phyloP scores from a whole-genome alignment of 345 rosid species.

The Linum usitatissimum region DNA sequence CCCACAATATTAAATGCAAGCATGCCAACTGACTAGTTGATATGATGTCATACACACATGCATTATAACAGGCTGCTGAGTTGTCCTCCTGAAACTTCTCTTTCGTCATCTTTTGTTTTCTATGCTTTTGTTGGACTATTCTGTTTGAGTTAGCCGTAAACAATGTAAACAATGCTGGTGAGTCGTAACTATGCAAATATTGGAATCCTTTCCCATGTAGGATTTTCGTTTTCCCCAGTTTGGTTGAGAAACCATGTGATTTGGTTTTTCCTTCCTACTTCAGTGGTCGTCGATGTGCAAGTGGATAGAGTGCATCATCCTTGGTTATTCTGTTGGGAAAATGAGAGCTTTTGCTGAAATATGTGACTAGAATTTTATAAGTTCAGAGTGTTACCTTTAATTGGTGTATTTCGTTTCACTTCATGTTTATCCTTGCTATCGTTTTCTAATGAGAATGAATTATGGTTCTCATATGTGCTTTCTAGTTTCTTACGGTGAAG shows the following conservation, averaged over 20 bases:
- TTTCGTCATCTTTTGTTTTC: background rate
- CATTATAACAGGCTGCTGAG: too few species aligned
- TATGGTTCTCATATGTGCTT: background rate
- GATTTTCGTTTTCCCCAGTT: background rate
- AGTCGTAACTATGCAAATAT: background rate
- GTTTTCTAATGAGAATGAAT: background rate
- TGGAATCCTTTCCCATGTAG: background rate
- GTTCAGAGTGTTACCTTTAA: background rate
- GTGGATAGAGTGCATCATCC: background rate
- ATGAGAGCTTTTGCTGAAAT: background rate
- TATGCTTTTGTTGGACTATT: background rate
- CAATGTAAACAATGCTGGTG: background rate
- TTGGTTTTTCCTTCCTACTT: background rate
- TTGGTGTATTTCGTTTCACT: background rate
- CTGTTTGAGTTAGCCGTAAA: background rate
- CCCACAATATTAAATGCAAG: too few species aligned
- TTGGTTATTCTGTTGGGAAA: background rate
- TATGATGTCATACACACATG: too few species aligned
- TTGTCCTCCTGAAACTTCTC: background rate
- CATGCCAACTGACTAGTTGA: too few species aligned
- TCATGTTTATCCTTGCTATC: background rate
- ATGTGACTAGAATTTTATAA: background rate
- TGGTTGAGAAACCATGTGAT: background rate
- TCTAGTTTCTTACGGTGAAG: background rate
- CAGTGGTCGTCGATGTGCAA: too few species aligned